Conservation (phyloP, 805 yeast species). For the Candida chauliodis region DNA sequence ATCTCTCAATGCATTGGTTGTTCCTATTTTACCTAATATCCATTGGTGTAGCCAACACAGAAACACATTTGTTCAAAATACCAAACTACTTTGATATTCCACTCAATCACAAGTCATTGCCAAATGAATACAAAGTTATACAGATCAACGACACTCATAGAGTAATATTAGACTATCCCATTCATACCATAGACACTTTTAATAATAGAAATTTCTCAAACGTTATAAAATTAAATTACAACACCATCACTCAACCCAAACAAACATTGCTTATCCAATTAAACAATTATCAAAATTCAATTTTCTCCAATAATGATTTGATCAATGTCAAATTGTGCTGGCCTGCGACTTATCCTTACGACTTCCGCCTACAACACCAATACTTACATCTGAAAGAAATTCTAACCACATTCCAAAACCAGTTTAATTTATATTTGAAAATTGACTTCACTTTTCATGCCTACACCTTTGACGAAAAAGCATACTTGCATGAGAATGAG, state of each 20-base stretch:
- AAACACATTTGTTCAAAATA: conserved; percentile 25
- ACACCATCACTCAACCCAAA: conserved; percentile 9
- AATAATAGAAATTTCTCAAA: conserved; percentile 2
- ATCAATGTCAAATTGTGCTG: conserved; percentile 31
- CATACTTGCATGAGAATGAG: conserved; percentile 11
- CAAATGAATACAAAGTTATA: neutral
- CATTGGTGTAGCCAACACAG: conserved; percentile 31
- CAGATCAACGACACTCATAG: conserved; percentile 20
- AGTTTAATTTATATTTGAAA: conserved; percentile 22
- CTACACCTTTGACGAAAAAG: conserved; percentile 14
- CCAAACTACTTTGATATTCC: conserved; percentile 35
- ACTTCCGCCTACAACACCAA: conserved; percentile 20
- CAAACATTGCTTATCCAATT: conserved; percentile 24
- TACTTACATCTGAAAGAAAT: conserved; percentile 18
- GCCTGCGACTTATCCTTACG: conserved; percentile 32
- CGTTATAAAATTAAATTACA: conserved; percentile 9
- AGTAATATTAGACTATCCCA: conserved; percentile 23
- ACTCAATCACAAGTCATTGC: neutral
- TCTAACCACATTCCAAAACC: conserved; percentile 2
- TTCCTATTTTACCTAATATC: neutral
- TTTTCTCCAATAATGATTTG: conserved; percentile 23
- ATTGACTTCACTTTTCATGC: conserved; percentile 21
- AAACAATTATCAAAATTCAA: conserved; percentile 29
- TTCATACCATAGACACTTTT: conserved; percentile 14
- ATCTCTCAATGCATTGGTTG: neutral